Evolutionary conservation across 2,329 filamentous ascomycete genomes (phyloP), one percentile per base, ranked within the genome.

Genomic region (Aureobasidium leucospermi): DNA sequence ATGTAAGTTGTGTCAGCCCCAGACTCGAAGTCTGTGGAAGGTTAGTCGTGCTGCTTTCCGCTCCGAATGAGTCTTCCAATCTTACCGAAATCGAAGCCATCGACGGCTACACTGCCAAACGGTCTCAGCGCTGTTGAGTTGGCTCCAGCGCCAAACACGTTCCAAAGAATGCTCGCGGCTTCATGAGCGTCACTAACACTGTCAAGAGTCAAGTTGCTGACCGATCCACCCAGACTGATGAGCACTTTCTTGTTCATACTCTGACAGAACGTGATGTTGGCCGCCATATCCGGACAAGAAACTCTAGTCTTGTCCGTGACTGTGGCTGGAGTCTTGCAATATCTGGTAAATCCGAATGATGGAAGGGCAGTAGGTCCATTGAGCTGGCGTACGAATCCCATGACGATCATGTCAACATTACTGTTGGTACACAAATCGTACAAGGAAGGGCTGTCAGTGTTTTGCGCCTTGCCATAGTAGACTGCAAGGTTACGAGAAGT

Each of bases 11-110:
- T 53, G 15, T 41, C 34, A 29, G 39, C 19, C 10, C 41, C 49
- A 15, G 10, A 23, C 15, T 59, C 58, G 32, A 46, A 23, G 32
- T 59, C 58, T 58, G 32, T 29, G 19, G 29, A 19, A 7, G 13
- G 11, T 1, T n/a, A 19, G 10, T 2, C 9, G 16, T 7, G 8
- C 6, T 4, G 0, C 5, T 23, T 23, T 23, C 23, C 23, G 23
- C 23, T 23, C 23, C 23, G 3, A 23, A 23, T 3, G 23, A 23
- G 23, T 23, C 23, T 23, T 23, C 23, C 23, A 32, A 39, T 13
- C 5, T 7, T 41, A 58, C 55, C 79, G 55, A 80, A 76, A 64
- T 82, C 79, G 66, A 77, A 82, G 15, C 79, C 78, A 63, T 83
- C 78, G 32, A 83, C 75, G 3, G 76, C 68, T 28, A 75, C 74